phyloP scores from a whole-genome alignment of 345 rosid species.

The Citrus cavaleriei region DNA sequence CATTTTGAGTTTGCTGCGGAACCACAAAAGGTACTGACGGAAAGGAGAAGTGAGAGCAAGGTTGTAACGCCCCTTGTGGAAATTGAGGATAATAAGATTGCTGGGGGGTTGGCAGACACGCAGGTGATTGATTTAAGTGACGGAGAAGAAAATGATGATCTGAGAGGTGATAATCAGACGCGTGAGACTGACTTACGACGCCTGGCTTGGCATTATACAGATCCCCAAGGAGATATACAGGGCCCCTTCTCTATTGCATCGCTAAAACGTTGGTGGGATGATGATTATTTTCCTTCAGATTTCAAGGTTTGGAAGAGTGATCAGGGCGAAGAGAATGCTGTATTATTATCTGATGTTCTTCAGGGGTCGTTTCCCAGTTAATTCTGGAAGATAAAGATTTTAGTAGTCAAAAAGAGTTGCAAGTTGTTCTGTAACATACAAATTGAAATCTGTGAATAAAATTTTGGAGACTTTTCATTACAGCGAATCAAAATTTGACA shows the following conservation, averaged over 20 bases:
- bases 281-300: slow-evolving; percentile 38
- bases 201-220: slow-evolving; percentile 54
- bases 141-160: slow-evolving; percentile 39
- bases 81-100: not conserved
- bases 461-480: too few relatives aligned
- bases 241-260: slow-evolving; percentile 65
- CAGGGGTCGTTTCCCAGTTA: slow-evolving; percentile 4
- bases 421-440: not conserved
- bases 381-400: not conserved
- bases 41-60: not conserved
- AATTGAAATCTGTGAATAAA: not conserved
- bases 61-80: not conserved
- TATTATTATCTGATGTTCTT: slow-evolving; percentile 39
- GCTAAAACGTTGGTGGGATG: slow-evolving; percentile 60
- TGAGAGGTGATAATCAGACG: slow-evolving; percentile 8
- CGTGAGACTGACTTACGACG: slow-evolving; percentile 16
- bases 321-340: slow-evolving; percentile 39
- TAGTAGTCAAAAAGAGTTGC: not conserved
- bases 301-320: slow-evolving; percentile 77
- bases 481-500: too few relatives aligned
- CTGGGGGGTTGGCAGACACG: not conserved
- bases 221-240: slow-evolving; percentile 56
- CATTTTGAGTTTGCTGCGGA: not conserved
- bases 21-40: slow-evolving; percentile 6
- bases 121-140: slow-evolving; percentile 60